Evolutionary conservation across 345 rosid genomes (phyloP).

Genomic region (Gossypium australe): DNA sequence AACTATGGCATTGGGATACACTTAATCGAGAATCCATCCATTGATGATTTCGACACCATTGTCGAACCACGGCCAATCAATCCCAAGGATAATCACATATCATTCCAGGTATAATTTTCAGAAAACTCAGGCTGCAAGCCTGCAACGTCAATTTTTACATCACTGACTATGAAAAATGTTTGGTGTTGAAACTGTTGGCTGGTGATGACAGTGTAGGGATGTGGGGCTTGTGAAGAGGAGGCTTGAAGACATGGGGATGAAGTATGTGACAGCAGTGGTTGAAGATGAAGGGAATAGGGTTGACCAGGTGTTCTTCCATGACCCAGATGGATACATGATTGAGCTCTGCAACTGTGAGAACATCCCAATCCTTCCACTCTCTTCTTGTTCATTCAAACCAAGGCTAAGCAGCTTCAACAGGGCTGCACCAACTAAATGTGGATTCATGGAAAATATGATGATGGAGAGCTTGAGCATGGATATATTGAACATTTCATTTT

Average conservation of each 20-base stretch:
- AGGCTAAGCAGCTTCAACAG: constrained; percentile 27
- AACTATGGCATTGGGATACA: no score
- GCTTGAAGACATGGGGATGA: constrained; percentile 44
- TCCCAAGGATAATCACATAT: constrained; percentile 57
- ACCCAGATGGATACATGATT: constrained; percentile 62
- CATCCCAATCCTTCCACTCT: constrained; percentile 43
- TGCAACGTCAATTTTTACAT: no score
- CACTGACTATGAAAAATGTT: no score
- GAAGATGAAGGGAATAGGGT: constrained; percentile 44
- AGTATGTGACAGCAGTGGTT: constrained; percentile 39
- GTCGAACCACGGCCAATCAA: constrained; percentile 40
- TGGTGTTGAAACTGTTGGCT: no score
- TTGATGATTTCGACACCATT: constrained; percentile 35
- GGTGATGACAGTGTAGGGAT: constrained; percentile 36
- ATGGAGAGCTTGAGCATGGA: constrained; percentile 60
- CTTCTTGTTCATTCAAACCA: constrained; percentile 34
- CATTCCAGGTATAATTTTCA: constrained; percentile 39
- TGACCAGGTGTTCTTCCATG: constrained; percentile 57
- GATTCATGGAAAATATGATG: constrained; percentile 9
- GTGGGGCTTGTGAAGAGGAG: constrained; percentile 44
- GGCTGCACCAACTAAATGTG: neutral
- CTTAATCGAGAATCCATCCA: neutral
- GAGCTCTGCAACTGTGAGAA: constrained; percentile 56
- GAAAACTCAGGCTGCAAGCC: no score
- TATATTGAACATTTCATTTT: constrained; percentile 44